Evolutionary conservation across 73 alveolate species (phyloP).

Genomic region (Blepharisma stoltei): DNA sequence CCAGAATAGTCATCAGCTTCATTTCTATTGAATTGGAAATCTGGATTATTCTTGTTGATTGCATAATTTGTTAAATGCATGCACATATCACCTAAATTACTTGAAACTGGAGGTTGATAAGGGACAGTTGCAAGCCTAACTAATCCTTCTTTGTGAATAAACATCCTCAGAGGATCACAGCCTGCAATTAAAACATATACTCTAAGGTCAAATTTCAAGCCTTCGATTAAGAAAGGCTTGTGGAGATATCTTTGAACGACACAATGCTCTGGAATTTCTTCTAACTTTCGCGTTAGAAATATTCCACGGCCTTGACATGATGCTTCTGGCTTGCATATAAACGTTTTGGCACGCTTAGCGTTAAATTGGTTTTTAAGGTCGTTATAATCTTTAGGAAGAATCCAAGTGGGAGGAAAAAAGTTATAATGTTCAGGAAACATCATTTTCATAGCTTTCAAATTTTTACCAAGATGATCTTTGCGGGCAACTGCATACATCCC

Average conservation of each 20-base stretch:
- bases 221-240: constrained; percentile 91
- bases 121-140: constrained; percentile 81
- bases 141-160: constrained; percentile 83
- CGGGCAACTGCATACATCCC: constrained; percentile 65
- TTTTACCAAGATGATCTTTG: constrained; percentile 62
- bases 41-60: constrained; percentile 51
- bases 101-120: constrained; percentile 47
- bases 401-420: constrained; percentile 85
- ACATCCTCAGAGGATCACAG: constrained; percentile 77
- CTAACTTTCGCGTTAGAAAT: constrained; percentile 61
- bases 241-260: constrained; percentile 91
- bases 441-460: constrained; percentile 57
- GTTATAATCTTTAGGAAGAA: constrained; percentile 23
- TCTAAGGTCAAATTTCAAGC: constrained; percentile 94
- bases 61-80: constrained; percentile 72
- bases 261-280: constrained; percentile 60
- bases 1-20: constrained; percentile 49
- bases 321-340: constrained; percentile 63
- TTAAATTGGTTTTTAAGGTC: constrained; percentile 36
- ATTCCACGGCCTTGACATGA: constrained; percentile 70
- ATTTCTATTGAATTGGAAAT: constrained; percentile 51
- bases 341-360: constrained; percentile 42
- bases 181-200: constrained; percentile 77
- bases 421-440: constrained; percentile 76
- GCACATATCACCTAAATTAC: constrained; percentile 42